Evolutionary conservation across 169 alveolate genomes (phyloP).

Genomic region (Eimeria brunetti): DNA sequence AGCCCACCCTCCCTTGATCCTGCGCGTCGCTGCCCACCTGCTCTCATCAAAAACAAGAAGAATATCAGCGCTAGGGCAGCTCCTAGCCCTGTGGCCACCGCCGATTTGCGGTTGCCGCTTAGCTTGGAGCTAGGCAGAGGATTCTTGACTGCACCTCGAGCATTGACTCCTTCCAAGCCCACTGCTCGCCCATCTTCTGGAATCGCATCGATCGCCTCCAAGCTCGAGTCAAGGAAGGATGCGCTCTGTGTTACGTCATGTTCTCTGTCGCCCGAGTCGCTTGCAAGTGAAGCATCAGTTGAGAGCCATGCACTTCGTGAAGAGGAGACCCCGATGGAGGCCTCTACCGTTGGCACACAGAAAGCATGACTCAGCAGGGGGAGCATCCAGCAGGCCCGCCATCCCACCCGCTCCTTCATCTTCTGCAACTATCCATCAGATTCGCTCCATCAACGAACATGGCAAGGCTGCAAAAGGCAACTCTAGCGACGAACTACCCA

Average conservation of each 20-base stretch:
- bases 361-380: constrained; percentile 22
- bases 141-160: neutral
- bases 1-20: neutral
- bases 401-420: constrained; percentile 28
- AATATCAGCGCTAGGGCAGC: constrained; percentile 21
- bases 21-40: neutral
- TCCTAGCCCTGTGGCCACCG: constrained; percentile 40
- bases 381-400: constrained; percentile 26
- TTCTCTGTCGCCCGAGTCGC: neutral
- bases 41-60: constrained; percentile 14
- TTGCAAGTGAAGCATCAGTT: constrained; percentile 14
- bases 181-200: neutral
- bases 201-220: constrained; percentile 6
- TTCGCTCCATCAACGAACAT: neutral
- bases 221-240: constrained; percentile 17
- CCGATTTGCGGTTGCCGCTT: neutral
- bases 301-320: constrained; percentile 28
- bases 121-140: neutral
- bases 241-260: constrained; percentile 8
- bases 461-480: constrained; percentile 11
- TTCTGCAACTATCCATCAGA: constrained; percentile 30
- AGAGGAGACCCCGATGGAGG: constrained; percentile 18
- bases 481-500: constrained; percentile 23
- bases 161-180: neutral
- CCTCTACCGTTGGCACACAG: constrained; percentile 3